Evolutionary conservation across 2,329 filamentous ascomycete genomes (phyloP).

Genomic region (Conoideocrella luteorostrata): DNA sequence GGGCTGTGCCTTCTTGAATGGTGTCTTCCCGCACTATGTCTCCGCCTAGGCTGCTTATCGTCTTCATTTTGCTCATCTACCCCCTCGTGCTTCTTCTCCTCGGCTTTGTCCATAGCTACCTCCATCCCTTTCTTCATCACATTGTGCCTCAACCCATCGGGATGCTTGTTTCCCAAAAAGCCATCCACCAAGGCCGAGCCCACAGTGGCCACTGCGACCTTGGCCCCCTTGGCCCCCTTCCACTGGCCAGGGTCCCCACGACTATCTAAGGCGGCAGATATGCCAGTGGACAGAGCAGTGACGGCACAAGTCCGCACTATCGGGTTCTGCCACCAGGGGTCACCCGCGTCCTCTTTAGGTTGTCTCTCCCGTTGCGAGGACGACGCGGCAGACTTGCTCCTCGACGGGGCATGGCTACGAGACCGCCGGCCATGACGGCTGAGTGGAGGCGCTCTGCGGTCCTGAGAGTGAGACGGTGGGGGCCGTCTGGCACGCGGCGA

Average conservation of each 20-base stretch:
- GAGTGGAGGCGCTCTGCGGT: not conserved
- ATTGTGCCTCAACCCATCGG: slow-evolving; percentile 15
- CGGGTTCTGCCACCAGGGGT: slow-evolving; percentile 31
- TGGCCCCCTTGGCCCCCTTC: slow-evolving; percentile 42
- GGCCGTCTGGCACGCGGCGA: not conserved
- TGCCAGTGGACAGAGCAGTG: slow-evolving; percentile 40
- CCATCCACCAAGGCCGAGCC: slow-evolving; percentile 43
- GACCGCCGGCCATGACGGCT: not conserved
- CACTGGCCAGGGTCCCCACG: slow-evolving; percentile 39
- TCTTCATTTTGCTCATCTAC: slow-evolving; percentile 4
- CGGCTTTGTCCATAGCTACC: slow-evolving; percentile 10
- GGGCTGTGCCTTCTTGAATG: not conserved
- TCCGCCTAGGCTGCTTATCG: not conserved
- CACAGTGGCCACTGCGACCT: slow-evolving; percentile 41
- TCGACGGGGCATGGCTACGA: not conserved
- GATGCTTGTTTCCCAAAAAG: slow-evolving; percentile 31
- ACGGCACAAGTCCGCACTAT: slow-evolving; percentile 34
- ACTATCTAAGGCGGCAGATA: slow-evolving; percentile 39
- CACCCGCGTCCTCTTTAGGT: not conserved
- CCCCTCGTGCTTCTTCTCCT: slow-evolving; percentile 7
- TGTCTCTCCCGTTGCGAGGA: not conserved
- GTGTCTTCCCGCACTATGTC: not conserved
- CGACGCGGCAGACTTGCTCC: slow-evolving; percentile 1
- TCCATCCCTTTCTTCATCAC: slow-evolving; percentile 8
- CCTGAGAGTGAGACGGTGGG: slow-evolving; percentile 3